Base-by-base conservation (phyloP, 208 protist genomes). In the Trypanosoma cruzi region DNA sequence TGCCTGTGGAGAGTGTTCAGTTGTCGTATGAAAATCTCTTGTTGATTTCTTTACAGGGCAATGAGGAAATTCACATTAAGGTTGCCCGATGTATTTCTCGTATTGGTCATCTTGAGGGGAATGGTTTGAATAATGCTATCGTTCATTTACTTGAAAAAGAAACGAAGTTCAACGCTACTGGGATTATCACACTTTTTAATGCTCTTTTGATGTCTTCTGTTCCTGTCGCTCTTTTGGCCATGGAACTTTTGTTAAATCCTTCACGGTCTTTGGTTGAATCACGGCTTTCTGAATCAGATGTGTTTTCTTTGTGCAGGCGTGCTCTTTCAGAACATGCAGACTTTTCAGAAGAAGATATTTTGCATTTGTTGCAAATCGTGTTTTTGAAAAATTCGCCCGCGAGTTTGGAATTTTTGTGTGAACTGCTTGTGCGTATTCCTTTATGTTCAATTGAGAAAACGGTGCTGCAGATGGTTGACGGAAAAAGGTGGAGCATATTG, bases 11-110 rank as follows among this genome's bases (percentile, higher is more conserved):
- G 13, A 63, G 59, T 22, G 44, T 61, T 48, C 26, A 54, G 3
- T 59, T 64, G 16, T 58, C 71, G 2, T 68, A 75, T 11, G 76
- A 75, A 42, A 57, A 55, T 22, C 55, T 91, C n/a, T 60, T 82
- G 16, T 61, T 46, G 52, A 49, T 64, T 50, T 76, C 46, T 28
- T 42, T 76, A 7, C 26, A 14, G 16, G 34, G 48, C 13, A 57
- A 66, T 49, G 63, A 76, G 22, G 28, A 70, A 32, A 22, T 65
- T 18, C 40, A 42, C 14, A 52, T 28, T 22, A 76, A 66, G 42
- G 36, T 61, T 36, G 14, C 63, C 18, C 70, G 59, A 6, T 62
- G 31, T 40, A 52, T 76, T 52, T 70, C 71, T 50, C 32, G 56
- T 28, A 65, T 76, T 71, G 71, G 48, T 55, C 32, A 2, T 65